These are phyloP conservation scores for Juglanconis juglandina DNA, from an alignment of 2,329 filamentous ascomycete species.

Conservation along the genomic window DNA sequence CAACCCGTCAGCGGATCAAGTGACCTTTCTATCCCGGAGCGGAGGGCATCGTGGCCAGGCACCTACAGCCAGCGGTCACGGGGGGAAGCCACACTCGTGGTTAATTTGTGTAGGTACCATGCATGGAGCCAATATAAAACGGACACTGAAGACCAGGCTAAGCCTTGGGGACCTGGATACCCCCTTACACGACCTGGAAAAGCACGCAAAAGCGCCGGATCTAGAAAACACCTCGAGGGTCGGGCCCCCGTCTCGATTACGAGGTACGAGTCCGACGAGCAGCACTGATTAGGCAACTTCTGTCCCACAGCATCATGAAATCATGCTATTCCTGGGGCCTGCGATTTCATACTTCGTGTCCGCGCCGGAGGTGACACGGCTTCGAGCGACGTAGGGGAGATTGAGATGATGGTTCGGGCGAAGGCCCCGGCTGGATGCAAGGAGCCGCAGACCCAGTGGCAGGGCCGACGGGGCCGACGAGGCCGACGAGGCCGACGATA, in stretches of 20 bases:
- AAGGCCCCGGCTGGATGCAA: not conserved
- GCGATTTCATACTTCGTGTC: not conserved
- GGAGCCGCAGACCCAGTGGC: not conserved
- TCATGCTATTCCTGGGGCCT: not conserved
- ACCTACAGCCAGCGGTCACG: not conserved
- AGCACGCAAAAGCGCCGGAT: not conserved
- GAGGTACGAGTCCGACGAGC: not conserved
- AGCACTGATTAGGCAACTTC: constrained; percentile 8
- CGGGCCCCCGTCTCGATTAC: not conserved
- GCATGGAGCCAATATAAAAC: not conserved
- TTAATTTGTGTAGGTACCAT: not conserved
- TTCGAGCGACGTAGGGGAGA: not conserved
- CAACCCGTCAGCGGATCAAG: too few relatives aligned
- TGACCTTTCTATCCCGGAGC: too few relatives aligned
- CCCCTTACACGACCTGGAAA: too few relatives aligned
- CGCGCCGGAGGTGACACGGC: not conserved
- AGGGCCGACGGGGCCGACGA: not conserved
- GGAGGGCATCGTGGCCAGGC: too few relatives aligned
- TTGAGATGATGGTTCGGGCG: not conserved
- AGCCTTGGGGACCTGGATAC: too few relatives aligned
- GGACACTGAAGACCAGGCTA: too few relatives aligned
- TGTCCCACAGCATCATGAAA: not conserved
- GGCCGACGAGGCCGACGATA: not conserved
- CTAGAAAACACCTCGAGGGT: not conserved
- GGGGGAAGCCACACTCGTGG: not conserved